Conservation (phyloP, 768 basidiomycete species). For the Pleurotus cornucopiae region DNA sequence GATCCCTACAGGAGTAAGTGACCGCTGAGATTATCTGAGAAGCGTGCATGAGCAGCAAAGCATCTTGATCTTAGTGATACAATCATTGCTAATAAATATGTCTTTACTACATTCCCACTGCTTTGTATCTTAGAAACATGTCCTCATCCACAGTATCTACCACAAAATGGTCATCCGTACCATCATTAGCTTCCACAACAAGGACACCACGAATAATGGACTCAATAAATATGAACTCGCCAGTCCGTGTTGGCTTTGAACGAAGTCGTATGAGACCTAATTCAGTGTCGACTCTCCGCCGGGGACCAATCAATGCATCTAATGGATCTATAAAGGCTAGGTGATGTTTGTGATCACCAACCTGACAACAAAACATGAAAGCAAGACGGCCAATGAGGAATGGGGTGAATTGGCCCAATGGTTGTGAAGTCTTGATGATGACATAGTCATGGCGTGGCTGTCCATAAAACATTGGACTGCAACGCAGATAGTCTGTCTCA, state of each 20-base stretch:
- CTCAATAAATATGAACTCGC: constrained; percentile 18
- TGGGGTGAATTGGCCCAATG: background rate
- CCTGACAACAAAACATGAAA: constrained; percentile 16
- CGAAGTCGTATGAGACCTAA: constrained; percentile 17
- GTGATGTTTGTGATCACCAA: constrained; percentile 2
- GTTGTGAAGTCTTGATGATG: constrained; percentile 17
- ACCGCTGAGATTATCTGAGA: no score
- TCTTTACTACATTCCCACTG: no score
- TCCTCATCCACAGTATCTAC: constrained; percentile 24
- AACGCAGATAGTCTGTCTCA: constrained; percentile 22
- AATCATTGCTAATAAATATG: no score
- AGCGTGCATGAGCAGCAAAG: no score
- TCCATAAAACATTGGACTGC: constrained; percentile 24
- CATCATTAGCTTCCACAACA: constrained; percentile 15
- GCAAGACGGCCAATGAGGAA: constrained; percentile 17
- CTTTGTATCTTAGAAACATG: constrained; percentile 16
- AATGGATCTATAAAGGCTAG: constrained; percentile 20
- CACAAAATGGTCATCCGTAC: constrained; percentile 18
- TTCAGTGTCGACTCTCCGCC: constrained; percentile 16
- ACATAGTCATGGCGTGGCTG: constrained; percentile 22
- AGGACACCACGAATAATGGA: constrained; percentile 26
- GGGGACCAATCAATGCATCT: constrained; percentile 10
- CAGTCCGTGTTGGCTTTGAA: background rate
- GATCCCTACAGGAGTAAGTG: no score
- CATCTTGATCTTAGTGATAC: no score